Evolutionary conservation across 306 rosid genomes (phyloP), one percentile per base, ranked within the genome.

Genomic region (Oemleria cerasiformis): DNA sequence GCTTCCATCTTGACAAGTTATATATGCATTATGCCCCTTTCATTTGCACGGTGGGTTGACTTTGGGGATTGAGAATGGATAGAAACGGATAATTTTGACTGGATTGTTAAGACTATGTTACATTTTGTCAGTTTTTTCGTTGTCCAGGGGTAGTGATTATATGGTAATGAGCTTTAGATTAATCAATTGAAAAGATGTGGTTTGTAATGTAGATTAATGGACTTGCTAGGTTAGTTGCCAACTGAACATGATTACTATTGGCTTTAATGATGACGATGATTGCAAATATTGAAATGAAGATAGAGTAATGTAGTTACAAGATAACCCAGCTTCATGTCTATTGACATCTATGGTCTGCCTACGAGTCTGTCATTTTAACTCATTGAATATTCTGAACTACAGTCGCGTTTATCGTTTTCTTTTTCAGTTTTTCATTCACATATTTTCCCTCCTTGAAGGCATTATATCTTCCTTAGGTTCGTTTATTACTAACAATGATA

Each of bases 101-200:
- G 20, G 21, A n/a, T 50, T 50, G 16, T 68, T 19, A 51, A 54
- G 56, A 51, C 38, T 41, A 13, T 66, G 57, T 4, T 10, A 49
- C n/a, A n/a, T n/a, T n/a, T n/a, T n/a, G n/a, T n/a, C n/a, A n/a
- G 72, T 16, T 48, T 67, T 54, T 67, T 3, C 6, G 60, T 67
- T 49, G 5, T 3, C 45, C 34, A n/a, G n/a, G n/a, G n/a, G n/a
- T n/a, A n/a, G n/a, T n/a, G n/a, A n/a, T n/a, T n/a, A n/a, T n/a
- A n/a, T n/a, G n/a, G n/a, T n/a, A n/a, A n/a, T n/a, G n/a, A n/a
- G n/a, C n/a, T n/a, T n/a, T n/a, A n/a, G n/a, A n/a, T n/a, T n/a
- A n/a, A n/a, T n/a, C n/a, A n/a, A n/a, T n/a, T n/a, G n/a, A n/a
- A n/a, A n/a, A n/a, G n/a, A n/a, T n/a, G n/a, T n/a, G n/a, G n/a